phyloP scores from a whole-genome alignment of 352 stramenopile species.

The Phytophthora cactorum region DNA sequence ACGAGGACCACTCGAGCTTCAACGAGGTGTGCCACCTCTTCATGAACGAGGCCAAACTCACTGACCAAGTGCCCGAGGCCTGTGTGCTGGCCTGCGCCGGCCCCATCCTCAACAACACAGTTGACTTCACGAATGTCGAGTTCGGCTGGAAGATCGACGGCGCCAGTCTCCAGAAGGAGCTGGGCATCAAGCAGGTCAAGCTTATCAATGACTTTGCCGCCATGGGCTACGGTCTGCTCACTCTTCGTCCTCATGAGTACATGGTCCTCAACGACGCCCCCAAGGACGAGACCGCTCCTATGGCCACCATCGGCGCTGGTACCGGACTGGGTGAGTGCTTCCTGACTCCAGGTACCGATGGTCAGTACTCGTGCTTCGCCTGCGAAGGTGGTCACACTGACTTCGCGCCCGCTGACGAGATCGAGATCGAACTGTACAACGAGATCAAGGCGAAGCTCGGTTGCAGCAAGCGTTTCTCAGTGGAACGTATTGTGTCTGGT shows the following conservation, averaged over 20 bases:
- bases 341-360: conserved; percentile 85
- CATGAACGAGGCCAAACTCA: conserved; percentile 89
- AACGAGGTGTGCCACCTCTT: conserved; percentile 91
- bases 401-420: conserved; percentile 90
- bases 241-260: no score
- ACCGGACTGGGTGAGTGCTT: conserved; percentile 97
- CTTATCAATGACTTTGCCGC: conserved; percentile 98
- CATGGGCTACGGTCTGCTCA: conserved; percentile 93
- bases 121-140: conserved; percentile 94
- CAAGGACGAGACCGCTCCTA: no score
- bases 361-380: conserved; percentile 91
- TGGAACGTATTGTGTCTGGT: conserved; percentile 96
- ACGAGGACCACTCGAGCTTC: conserved; percentile 82
- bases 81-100: conserved; percentile 80
- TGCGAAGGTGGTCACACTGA: conserved; percentile 96
- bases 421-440: conserved; percentile 88
- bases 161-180: conserved; percentile 61
- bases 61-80: conserved; percentile 54
- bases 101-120: conserved; percentile 78
- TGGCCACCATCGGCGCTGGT: conserved; percentile 72
- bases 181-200: conserved; percentile 80
- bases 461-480: conserved; percentile 87
- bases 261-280: no score
- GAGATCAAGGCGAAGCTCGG: conserved; percentile 78
- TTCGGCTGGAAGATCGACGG: conserved; percentile 91